A percentile compares a stretch with the other conserved stretches of the same genome.
phyloP scores from a whole-genome alignment of 441 rosid species.

The Sinapis alba region DNA sequence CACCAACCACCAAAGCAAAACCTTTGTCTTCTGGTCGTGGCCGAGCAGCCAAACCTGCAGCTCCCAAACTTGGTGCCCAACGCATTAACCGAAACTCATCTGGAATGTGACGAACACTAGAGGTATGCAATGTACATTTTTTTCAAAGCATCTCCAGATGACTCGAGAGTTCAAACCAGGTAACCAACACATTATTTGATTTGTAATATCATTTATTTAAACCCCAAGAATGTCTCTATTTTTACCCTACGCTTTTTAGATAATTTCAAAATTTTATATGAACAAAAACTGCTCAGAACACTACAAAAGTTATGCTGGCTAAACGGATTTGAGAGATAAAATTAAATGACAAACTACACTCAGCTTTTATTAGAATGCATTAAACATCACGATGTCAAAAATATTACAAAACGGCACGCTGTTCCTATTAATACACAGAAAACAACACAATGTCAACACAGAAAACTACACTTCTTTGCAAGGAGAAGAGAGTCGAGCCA shows the following conservation, averaged over 20 bases:
- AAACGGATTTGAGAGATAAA: slow-evolving; percentile 1
- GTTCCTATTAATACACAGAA: background rate
- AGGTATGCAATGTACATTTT: slow-evolving; percentile 46
- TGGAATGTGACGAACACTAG: slow-evolving; percentile 50
- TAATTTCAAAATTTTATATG: background rate
- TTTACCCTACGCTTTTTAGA: slow-evolving; percentile 9
- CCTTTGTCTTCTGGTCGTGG: slow-evolving; percentile 83
- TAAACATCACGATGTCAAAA: background rate
- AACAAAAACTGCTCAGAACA: background rate
- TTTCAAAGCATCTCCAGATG: slow-evolving; percentile 43
- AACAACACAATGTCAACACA: background rate
- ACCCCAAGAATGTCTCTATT: slow-evolving; percentile 24
- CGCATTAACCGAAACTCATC: slow-evolving; percentile 85
- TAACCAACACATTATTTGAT: slow-evolving; percentile 43
- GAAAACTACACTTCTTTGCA: too few species aligned
- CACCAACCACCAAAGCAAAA: slow-evolving; percentile 80
- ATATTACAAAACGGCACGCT: background rate
- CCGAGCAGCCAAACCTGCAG: slow-evolving; percentile 70
- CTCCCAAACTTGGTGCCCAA: slow-evolving; percentile 84
- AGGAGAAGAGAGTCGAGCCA: slow-evolving; percentile 58
- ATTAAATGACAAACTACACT: background rate
- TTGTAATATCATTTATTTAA: slow-evolving; percentile 61
- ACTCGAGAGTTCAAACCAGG: slow-evolving; percentile 33
- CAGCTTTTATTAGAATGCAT: background rate
- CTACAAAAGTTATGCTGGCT: too few species aligned